Base-by-base conservation (phyloP, 768 basidiomycete genomes). In the Chiua virens region DNA sequence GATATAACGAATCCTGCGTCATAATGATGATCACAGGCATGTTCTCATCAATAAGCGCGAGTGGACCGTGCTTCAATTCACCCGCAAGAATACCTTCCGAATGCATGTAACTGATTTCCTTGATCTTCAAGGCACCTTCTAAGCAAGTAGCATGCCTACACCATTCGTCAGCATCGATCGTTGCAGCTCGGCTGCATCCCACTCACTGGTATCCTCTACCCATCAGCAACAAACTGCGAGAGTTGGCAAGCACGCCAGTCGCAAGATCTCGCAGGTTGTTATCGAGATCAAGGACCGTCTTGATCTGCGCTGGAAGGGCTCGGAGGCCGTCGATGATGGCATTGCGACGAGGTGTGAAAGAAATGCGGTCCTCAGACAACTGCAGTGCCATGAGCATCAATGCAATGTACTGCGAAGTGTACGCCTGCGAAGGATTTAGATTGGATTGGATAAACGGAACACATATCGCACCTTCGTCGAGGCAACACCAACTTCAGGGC, bases 11-110 rank as follows among this genome's bases (percentile, higher is more conserved):
- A 73, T 99, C 97, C 58, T 91, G 88, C 25, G 97, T 99, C 97
- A 99, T 99, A 75, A 99, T 85, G 73, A 99, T 92, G 76, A 98
- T 98, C 60, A 98, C 92, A 37, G 93, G 84, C 89, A 97, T 92
- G 75, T 96, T 94, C 75, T 98, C 97, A 67, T 99, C 97, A 63
- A 99, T 89, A 59, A 99, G 75, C 47, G 97, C 97, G 49, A 99
- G 85, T 49, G 97, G 97, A 40, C 97, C 97, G 68, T 99, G 97
- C 78, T 99, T 99, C 58, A 99, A 78, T 76, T 99, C 97, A 60
- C 97, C 97, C 21, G 97, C 97, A 50, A 99, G 85, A 69, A 98
- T 98, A 67, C 89, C 89, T 78, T 66, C 62, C 15, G 64, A 64
- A 45, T 69, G 70, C 67, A 75, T 71, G 75, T 98, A 98, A 49